These are phyloP conservation scores for Leccinum subgranulosum DNA, from an alignment of 768 basidiomycete species.

Conservation along the genomic window DNA sequence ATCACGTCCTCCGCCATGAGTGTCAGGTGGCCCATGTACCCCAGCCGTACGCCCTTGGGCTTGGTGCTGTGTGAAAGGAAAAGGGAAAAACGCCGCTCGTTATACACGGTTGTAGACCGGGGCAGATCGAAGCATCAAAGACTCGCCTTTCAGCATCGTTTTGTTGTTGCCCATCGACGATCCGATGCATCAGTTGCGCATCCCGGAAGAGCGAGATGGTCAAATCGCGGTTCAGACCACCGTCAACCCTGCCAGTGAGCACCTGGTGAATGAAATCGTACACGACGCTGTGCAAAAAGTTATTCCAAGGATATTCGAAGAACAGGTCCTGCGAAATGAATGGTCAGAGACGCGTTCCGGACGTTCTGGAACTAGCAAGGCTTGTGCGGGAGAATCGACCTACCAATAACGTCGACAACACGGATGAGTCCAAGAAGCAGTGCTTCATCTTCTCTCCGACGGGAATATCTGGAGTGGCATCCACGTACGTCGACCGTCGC, in stretches of 20 bases:
- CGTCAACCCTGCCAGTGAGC: constrained; percentile 80
- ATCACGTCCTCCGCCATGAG: constrained; percentile 95
- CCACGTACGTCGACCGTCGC: constrained; percentile 40
- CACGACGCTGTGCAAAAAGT: constrained; percentile 94
- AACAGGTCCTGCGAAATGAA: constrained; percentile 69
- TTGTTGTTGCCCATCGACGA: constrained; percentile 78
- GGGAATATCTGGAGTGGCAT: constrained; percentile 41
- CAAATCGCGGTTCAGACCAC: constrained; percentile 81
- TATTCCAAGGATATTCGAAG: constrained; percentile 96
- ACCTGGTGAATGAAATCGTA: constrained; percentile 97
- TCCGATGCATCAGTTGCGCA: constrained; percentile 75
- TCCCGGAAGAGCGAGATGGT: constrained; percentile 85
- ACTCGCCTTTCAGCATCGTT: constrained; percentile 76
- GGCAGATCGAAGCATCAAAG: not conserved
- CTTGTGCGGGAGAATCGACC: constrained; percentile 26
- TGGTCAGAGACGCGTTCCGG: not conserved
- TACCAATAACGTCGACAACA: constrained; percentile 77
- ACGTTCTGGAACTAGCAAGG: not conserved
- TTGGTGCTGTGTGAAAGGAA: constrained; percentile 47
- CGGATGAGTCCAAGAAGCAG: constrained; percentile 68
- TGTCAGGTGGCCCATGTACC: constrained; percentile 96
- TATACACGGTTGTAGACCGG: not conserved
- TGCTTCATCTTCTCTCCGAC: constrained; percentile 81
- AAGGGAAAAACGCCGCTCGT: not conserved
- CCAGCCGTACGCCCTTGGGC: constrained; percentile 76